These are phyloP conservation scores for Geotrichum citri-aurantii DNA, from an alignment of 1,139 yeast species.

Conservation along the genomic window DNA sequence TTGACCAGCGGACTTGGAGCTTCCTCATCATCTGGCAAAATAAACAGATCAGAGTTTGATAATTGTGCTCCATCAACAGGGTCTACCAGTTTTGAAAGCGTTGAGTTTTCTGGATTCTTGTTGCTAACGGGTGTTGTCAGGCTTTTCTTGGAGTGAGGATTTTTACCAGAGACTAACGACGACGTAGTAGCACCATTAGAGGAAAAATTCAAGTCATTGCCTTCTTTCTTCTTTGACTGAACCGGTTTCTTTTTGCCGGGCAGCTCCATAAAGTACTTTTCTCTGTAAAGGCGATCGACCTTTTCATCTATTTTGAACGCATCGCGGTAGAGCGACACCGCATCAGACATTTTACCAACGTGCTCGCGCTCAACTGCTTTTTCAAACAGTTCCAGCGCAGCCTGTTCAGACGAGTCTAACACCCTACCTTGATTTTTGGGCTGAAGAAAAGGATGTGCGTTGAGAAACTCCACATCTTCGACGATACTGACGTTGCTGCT, in stretches of 20 bases:
- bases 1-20: constrained; percentile 51
- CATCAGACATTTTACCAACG: constrained; percentile 73
- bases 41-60: constrained; percentile 36
- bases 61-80: constrained; percentile 31
- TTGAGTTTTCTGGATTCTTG: neutral
- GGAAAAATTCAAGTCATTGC: neutral
- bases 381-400: constrained; percentile 61
- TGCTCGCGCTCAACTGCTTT: constrained; percentile 66
- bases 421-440: neutral
- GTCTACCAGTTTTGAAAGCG: neutral
- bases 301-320: constrained; percentile 55
- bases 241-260: neutral
- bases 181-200: neutral
- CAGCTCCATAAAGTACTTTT: constrained; percentile 35
- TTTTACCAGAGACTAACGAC: neutral
- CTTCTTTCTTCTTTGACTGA: neutral
- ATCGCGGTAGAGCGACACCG: constrained; percentile 62
- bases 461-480: neutral
- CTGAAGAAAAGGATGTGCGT: neutral
- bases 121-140: neutral
- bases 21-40: constrained; percentile 38
- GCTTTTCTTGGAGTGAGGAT: neutral
- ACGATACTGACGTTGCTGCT: neutral
- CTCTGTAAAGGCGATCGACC: constrained; percentile 66
- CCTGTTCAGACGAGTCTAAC: neutral